Percentiles rank a stretch among this genome's conserved stretches.
Conservation (phyloP, 306 rosid genomes). For the Benincasa hispida region DNA sequence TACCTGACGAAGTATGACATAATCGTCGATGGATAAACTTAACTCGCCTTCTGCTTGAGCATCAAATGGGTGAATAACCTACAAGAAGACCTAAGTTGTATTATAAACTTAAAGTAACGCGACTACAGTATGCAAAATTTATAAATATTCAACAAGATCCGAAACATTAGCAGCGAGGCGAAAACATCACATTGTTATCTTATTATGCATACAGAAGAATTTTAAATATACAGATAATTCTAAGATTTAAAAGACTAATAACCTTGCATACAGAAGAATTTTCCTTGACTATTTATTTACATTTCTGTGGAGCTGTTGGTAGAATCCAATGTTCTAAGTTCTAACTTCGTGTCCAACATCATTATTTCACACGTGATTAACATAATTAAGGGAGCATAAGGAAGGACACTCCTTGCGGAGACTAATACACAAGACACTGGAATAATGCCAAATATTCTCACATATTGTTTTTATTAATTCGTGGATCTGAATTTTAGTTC, state of each 20-base stretch:
- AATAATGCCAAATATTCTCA: background rate
- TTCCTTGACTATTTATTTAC: background rate
- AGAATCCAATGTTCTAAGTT: background rate
- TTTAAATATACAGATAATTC: background rate
- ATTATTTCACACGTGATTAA: background rate
- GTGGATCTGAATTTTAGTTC: background rate
- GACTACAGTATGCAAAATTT: background rate
- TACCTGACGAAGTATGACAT: slow-evolving; percentile 81
- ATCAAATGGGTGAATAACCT: slow-evolving; percentile 86
- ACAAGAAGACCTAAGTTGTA: slow-evolving; percentile 3
- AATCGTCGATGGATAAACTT: slow-evolving; percentile 62
- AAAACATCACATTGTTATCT: background rate
- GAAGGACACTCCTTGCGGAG: background rate
- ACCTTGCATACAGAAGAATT: background rate
- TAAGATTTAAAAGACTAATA: background rate
- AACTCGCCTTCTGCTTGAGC: slow-evolving; percentile 84
- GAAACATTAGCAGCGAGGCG: background rate
- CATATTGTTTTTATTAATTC: background rate
- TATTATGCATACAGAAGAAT: background rate
- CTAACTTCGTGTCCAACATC: background rate
- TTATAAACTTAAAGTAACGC: background rate
- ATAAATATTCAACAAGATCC: background rate
- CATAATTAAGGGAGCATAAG: background rate
- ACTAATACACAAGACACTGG: background rate
- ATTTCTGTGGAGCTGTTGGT: background rate